Evolutionary conservation across 2,329 filamentous ascomycete genomes (phyloP).

Genomic region (Neopestalotiopsis sp.): DNA sequence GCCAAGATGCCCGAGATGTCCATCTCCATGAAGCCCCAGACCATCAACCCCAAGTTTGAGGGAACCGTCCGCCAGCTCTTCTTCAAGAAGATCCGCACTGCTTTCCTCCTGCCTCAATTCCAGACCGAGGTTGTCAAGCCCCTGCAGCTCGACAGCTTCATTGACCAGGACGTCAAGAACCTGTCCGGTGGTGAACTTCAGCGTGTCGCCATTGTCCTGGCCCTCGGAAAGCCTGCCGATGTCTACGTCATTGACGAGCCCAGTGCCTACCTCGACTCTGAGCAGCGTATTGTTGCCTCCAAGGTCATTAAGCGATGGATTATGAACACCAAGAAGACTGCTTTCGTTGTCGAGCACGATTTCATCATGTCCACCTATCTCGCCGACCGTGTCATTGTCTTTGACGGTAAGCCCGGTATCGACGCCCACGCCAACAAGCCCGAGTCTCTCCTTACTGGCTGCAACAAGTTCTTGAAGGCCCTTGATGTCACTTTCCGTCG

Average conservation of each 20-base stretch:
- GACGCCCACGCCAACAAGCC: constrained; percentile 87
- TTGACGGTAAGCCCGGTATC: constrained; percentile 91
- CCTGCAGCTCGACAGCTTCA: constrained; percentile 98
- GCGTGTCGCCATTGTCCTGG: constrained; percentile 95
- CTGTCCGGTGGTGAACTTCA: constrained; percentile 99
- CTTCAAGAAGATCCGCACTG: constrained; percentile 99
- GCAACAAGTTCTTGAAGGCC: constrained; percentile 96
- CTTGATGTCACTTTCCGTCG: constrained; percentile 98
- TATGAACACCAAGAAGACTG: constrained; percentile 99
- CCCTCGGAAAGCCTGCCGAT: constrained; percentile 94
- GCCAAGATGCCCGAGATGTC: constrained; percentile 87
- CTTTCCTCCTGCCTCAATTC: constrained; percentile 96
- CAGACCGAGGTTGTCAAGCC: constrained; percentile 99
- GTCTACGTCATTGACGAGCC: constrained; percentile 99
- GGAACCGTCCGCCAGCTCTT: constrained; percentile 97
- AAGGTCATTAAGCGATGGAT: constrained; percentile 99
- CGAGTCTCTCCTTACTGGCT: constrained; percentile 91
- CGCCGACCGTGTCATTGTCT: constrained; percentile 96
- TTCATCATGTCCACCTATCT: constrained; percentile 74
- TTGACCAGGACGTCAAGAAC: constrained; percentile 99
- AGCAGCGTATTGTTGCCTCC: constrained; percentile 97
- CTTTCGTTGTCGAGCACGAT: constrained; percentile 90
- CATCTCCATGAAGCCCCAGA: constrained; percentile 96
- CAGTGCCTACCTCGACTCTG: constrained; percentile 86
- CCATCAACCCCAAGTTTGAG: constrained; percentile 97